phyloP scores from a whole-genome alignment of 2,329 filamentous ascomycete genomes.

The Lizonia empirigonia region DNA sequence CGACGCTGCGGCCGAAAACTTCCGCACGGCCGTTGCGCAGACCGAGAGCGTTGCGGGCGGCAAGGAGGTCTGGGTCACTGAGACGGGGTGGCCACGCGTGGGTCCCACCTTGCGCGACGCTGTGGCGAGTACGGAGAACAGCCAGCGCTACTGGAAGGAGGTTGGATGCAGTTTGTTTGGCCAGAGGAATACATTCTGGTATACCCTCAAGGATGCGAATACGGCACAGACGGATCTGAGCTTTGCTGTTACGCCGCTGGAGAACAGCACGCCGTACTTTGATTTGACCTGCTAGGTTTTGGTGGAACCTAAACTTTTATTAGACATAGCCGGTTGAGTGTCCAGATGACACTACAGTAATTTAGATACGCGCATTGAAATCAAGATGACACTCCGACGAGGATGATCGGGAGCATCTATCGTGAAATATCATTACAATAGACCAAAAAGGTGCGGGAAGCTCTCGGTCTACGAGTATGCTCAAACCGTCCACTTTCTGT shows the following conservation, averaged over 20 bases:
- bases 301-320: too few relatives aligned
- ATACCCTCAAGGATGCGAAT: conserved; percentile 50
- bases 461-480: too few relatives aligned
- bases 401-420: too few relatives aligned
- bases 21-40: conserved; percentile 66
- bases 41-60: conserved; percentile 64
- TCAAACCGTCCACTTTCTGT: too few relatives aligned
- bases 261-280: conserved; percentile 58
- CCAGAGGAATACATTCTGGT: conserved; percentile 38
- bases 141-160: conserved; percentile 35
- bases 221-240: conserved; percentile 47
- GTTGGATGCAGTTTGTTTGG: conserved; percentile 40
- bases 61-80: conserved; percentile 82
- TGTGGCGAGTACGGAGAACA: conserved; percentile 33
- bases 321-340: too few relatives aligned
- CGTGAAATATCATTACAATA: too few relatives aligned
- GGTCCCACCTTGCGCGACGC: conserved; percentile 33
- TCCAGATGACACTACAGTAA: too few relatives aligned
- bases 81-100: conserved; percentile 76
- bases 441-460: too few relatives aligned
- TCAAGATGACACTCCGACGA: too few relatives aligned
- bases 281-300: conserved; percentile 55
- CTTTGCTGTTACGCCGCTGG: conserved; percentile 61
- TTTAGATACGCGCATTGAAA: too few relatives aligned
- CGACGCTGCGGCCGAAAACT: conserved; percentile 66